Percentiles rank a stretch among this genome's conserved stretches.
These are phyloP conservation scores for Zoysia japonica DNA, from an alignment of 176 grass and related monocot species.

Conservation along the genomic window DNA sequence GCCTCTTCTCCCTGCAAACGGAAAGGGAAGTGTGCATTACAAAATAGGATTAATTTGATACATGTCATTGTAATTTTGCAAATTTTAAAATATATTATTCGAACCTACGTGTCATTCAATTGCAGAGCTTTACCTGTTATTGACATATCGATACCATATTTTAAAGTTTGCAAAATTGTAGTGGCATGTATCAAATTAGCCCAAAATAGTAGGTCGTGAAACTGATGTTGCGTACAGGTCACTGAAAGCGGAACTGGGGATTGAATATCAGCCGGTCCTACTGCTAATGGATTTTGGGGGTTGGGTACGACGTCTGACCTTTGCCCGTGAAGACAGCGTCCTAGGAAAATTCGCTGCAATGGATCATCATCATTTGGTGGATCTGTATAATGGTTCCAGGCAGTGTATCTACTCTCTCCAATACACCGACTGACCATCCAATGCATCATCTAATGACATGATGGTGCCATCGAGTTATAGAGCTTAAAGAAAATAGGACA, in stretches of 20 bases:
- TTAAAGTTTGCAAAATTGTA: too few relatives aligned
- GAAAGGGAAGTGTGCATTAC: conserved; percentile 21
- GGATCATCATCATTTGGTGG: not conserved
- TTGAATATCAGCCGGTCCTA: not conserved
- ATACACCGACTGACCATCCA: not conserved
- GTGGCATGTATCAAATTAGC: too few relatives aligned
- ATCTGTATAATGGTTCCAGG: conserved; percentile 13
- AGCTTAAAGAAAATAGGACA: not conserved
- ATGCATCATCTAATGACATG: not conserved
- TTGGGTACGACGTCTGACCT: not conserved
- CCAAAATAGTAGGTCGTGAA: not conserved
- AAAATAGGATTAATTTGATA: not conserved
- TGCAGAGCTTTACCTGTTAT: too few relatives aligned
- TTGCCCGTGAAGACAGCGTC: not conserved
- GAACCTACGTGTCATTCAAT: too few relatives aligned
- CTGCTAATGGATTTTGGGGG: not conserved
- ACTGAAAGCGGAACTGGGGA: conserved; percentile 5
- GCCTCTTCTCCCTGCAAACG: not conserved
- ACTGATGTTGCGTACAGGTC: not conserved
- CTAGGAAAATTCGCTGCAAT: not conserved
- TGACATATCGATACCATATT: too few relatives aligned
- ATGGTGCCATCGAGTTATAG: not conserved
- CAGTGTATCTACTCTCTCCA: conserved; percentile 5
- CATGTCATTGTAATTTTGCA: too few relatives aligned
- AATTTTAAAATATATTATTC: too few relatives aligned